Base-by-base conservation (phyloP, 805 yeast genomes). In the Candida dajiaensis region DNA sequence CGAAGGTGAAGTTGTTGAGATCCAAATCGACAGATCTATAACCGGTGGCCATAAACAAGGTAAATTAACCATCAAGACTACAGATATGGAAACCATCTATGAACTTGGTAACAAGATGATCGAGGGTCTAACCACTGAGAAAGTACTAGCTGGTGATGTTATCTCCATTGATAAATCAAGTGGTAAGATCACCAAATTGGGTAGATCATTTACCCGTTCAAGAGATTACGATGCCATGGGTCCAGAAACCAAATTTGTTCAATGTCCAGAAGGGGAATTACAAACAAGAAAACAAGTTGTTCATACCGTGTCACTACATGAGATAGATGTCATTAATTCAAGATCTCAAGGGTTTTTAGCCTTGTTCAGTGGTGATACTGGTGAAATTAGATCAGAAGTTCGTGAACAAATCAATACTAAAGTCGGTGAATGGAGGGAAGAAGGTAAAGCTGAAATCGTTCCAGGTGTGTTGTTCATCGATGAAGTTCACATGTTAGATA, bases 31-130 rank as follows among this genome's bases (percentile, higher is more conserved):
- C 68, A 80, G 96, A 62, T 84, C 95, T 21, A 79, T 94, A 47
- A 86, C 96, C 10, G 99, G 99, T 37, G 99, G 99, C 43, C 97
- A 89, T 68, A 92, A 94, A 64, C 98, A 95, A 67, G 98, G 99
- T 38, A 94, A 94, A 68, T 80, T 95, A 59, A 94, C 99, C 18
- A 92, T 94, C 65, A 94, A 89, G 64, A 87, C 98, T 41, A 94
- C 98, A 38, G 96, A 94, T 65, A 95, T 94, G 96, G 99, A 95
- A 68, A 92, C 99, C 22, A 89, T 94, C 51, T 94, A 94, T 69
- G 99, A 94, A 69, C 74, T 89, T 61, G 97, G 97, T 47, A 82
- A 83, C 61, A 89, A 89, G 69, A 89, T 89, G 96, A 89, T 89
- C 62, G 97, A 89, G 57, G 86, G 96, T 4, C 77, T 94, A 63